These are phyloP conservation scores for Fusarium lyarnte DNA, from an alignment of 2,329 filamentous ascomycete species.

Conservation along the genomic window DNA sequence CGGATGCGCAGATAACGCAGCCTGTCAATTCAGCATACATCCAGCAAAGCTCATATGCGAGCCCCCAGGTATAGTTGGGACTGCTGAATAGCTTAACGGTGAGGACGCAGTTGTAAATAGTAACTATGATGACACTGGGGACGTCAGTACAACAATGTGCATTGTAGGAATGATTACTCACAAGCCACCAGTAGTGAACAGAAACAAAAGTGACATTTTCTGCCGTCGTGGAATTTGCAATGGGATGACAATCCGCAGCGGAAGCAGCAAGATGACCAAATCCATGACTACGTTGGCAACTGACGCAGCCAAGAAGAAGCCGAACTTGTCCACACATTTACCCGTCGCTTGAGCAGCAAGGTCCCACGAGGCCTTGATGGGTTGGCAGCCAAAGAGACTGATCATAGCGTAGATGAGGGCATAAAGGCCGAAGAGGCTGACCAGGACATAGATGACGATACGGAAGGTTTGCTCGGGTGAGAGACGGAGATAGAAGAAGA, in stretches of 20 bases:
- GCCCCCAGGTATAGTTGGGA: conserved; percentile 36
- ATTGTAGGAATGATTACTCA: neutral
- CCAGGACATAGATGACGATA: conserved; percentile 10
- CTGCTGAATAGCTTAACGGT: conserved; percentile 34
- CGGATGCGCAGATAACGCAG: conserved; percentile 38
- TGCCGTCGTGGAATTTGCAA: conserved; percentile 32
- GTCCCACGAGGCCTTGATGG: conserved; percentile 37
- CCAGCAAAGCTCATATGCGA: conserved; percentile 38
- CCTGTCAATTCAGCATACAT: conserved; percentile 41
- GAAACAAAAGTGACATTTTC: conserved; percentile 26
- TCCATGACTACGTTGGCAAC: conserved; percentile 41
- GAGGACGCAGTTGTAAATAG: conserved; percentile 37
- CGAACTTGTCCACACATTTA: conserved; percentile 38
- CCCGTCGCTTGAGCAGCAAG: conserved; percentile 32
- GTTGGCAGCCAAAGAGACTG: conserved; percentile 35
- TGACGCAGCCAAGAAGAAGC: conserved; percentile 37
- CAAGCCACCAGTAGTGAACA: conserved; percentile 39
- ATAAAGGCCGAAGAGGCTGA: conserved; percentile 19
- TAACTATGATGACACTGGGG: conserved; percentile 30
- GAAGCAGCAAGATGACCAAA: conserved; percentile 27
- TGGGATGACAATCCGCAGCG: conserved; percentile 22
- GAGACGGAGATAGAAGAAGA: conserved; percentile 37
- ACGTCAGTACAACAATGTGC: neutral
- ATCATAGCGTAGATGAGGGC: conserved; percentile 37
- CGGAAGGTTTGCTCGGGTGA: conserved; percentile 36